Evolutionary conservation across 176 grass and related monocot genomes (phyloP), one percentile per base, ranked within the genome.

Genomic region (Lolium perenne): DNA sequence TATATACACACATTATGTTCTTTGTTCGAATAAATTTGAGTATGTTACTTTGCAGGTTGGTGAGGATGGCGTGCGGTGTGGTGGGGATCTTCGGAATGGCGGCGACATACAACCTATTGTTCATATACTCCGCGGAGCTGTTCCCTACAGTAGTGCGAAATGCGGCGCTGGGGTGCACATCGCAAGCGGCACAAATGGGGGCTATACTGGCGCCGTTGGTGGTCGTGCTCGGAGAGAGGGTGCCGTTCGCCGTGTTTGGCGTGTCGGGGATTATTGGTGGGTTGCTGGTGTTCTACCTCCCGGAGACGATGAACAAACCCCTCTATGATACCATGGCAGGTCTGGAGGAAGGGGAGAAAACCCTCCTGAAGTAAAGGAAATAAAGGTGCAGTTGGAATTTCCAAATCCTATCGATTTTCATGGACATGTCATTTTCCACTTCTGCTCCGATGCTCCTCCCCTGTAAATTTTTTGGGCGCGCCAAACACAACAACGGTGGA

Each of bases 131-230:
- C 17, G 85, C 88, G 9, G 97, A 98, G 90, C 92, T 98, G 56
- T 94, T 98, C 76, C 97, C 97, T 2, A 98, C 97, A 38, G 86
- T 86, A 69, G 97, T 98, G 68, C 83, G 97, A 59, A 98, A 98
- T 71, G 92, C 86, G 15, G 94, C 97, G 7, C 86, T 96, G 10
- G 97, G 97, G 2, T 98, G 88, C 83, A 76, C 92, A 35, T 53
- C 82, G 32, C 94, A 96, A 83, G 88, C 94, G 23, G 18, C 88
- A 8, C 97, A 95, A 88, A 86, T 98, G 86, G 94, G 94, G 0
- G 97, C 92, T 8, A 94, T 96, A 53, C 35, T 92, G 80, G 97
- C 97, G 51, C 97, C 97, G 1, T 45, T 95, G 72, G 94, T 94
- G 75, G 97, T 98, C 2, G 72, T 98, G 68, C 77, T 94, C 43